Evolutionary conservation across 2,329 filamentous ascomycete species (phyloP).

Genomic region (Chaetomiaceae sp.): DNA sequence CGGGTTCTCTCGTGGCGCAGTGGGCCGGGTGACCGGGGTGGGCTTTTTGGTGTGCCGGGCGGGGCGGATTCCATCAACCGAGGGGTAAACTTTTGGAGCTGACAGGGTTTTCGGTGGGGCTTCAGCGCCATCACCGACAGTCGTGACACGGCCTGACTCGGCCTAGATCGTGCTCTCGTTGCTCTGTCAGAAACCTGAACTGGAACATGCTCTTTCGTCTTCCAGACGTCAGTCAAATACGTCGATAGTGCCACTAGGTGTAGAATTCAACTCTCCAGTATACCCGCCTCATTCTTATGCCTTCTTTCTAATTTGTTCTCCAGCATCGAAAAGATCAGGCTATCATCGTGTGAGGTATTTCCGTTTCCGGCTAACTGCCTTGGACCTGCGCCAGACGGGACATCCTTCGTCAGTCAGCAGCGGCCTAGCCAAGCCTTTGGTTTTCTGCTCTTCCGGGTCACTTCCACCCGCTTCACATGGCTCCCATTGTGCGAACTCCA

Average conservation of each 20-base stretch:
- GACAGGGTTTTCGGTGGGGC: background rate
- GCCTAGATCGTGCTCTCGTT: background rate
- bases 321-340: background rate
- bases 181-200: too few species aligned
- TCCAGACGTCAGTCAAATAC: too few species aligned
- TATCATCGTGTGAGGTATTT: constrained; percentile 14
- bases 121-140: background rate
- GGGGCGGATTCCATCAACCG: constrained; percentile 13
- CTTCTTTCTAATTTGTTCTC: too few species aligned
- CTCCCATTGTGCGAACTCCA: background rate
- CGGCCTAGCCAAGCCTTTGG: background rate
- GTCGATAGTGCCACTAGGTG: too few species aligned
- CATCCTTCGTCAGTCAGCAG: background rate
- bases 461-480: background rate
- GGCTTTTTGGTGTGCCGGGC: constrained; percentile 3
- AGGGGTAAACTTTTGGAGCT: constrained; percentile 10
- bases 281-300: too few species aligned
- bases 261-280: too few species aligned
- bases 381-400: background rate
- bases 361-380: constrained; percentile 3
- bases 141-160: background rate
- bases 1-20: too few species aligned
- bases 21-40: constrained; percentile 11
- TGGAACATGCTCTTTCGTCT: too few species aligned
- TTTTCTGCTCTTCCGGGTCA: background rate